These are phyloP conservation scores for Suhomyces pyralidae DNA, from an alignment of 805 yeast genomes.

Conservation along the genomic window DNA sequence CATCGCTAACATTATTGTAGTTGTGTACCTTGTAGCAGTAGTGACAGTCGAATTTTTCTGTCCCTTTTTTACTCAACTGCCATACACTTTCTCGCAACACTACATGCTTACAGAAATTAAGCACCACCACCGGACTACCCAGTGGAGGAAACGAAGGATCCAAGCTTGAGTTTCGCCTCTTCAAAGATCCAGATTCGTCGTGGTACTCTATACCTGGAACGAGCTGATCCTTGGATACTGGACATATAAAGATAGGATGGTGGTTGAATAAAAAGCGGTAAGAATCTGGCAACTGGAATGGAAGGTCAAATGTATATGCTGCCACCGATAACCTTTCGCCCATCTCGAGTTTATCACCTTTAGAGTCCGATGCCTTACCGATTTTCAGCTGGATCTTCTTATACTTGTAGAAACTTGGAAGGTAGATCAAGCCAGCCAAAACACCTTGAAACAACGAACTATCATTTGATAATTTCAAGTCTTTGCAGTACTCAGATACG, in stretches of 20 bases:
- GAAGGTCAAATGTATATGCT: slow-evolving; percentile 30
- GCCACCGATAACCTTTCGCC: neutral
- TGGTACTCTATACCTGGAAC: slow-evolving; percentile 26
- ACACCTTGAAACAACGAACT: slow-evolving; percentile 40
- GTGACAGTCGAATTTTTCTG: slow-evolving; percentile 42
- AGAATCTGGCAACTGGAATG: slow-evolving; percentile 41
- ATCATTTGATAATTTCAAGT: slow-evolving; percentile 36
- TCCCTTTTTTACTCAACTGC: slow-evolving; percentile 37
- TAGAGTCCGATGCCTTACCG: neutral
- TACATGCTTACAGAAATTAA: slow-evolving; percentile 40
- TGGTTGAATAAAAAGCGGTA: slow-evolving; percentile 37
- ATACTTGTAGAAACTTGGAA: slow-evolving; percentile 43
- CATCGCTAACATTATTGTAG: slow-evolving; percentile 37
- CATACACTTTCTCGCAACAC: slow-evolving; percentile 42
- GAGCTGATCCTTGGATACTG: slow-evolving; percentile 42
- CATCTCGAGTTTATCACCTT: neutral
- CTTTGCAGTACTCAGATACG: slow-evolving; percentile 37
- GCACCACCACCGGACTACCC: slow-evolving; percentile 39
- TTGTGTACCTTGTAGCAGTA: slow-evolving; percentile 45
- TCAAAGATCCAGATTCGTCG: slow-evolving; percentile 4
- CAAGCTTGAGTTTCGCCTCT: slow-evolving; percentile 9
- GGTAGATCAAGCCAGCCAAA: slow-evolving; percentile 38
- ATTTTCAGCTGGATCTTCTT: slow-evolving; percentile 34
- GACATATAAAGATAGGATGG: slow-evolving; percentile 47
- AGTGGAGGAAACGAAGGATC: slow-evolving; percentile 1